phyloP scores from a whole-genome alignment of 73 alveolate genomes.

The Urostyla sp. region DNA sequence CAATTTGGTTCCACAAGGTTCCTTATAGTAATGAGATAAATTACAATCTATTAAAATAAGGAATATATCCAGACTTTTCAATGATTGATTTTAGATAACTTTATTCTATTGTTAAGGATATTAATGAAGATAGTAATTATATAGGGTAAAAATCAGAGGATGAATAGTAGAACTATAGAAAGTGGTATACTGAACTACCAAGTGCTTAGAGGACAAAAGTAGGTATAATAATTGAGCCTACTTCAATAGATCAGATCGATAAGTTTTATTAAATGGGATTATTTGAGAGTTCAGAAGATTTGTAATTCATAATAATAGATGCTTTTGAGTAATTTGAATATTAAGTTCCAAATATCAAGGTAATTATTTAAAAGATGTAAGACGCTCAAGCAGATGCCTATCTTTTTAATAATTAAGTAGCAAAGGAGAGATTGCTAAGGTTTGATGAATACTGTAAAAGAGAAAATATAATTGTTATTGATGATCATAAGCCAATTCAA shows the following conservation, averaged over 20 bases:
- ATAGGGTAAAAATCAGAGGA: not conserved
- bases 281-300: not conserved
- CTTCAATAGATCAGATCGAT: slow-evolving; percentile 12
- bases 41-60: slow-evolving; percentile 1
- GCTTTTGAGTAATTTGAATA: slow-evolving; percentile 11
- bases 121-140: slow-evolving; percentile 15
- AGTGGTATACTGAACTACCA: slow-evolving; percentile 1
- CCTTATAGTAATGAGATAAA: not conserved
- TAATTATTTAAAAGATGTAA: slow-evolving; percentile 12
- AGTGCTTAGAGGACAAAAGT: slow-evolving; percentile 32
- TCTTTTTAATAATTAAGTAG: slow-evolving; percentile 12
- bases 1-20: not conserved
- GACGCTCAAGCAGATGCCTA: slow-evolving; percentile 6
- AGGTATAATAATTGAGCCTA: slow-evolving; percentile 34
- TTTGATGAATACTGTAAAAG: not conserved
- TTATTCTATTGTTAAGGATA: not conserved
- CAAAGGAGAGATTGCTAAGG: not conserved
- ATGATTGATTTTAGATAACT: slow-evolving; percentile 26
- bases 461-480: slow-evolving; percentile 7
- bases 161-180: not conserved
- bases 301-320: slow-evolving; percentile 7
- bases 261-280: slow-evolving; percentile 21
- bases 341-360: slow-evolving; percentile 1
- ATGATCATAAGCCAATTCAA: slow-evolving; percentile 5
- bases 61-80: slow-evolving; percentile 26